These are phyloP conservation scores for Candida ipomoeae DNA, from an alignment of 805 yeast genomes.

Conservation along the genomic window DNA sequence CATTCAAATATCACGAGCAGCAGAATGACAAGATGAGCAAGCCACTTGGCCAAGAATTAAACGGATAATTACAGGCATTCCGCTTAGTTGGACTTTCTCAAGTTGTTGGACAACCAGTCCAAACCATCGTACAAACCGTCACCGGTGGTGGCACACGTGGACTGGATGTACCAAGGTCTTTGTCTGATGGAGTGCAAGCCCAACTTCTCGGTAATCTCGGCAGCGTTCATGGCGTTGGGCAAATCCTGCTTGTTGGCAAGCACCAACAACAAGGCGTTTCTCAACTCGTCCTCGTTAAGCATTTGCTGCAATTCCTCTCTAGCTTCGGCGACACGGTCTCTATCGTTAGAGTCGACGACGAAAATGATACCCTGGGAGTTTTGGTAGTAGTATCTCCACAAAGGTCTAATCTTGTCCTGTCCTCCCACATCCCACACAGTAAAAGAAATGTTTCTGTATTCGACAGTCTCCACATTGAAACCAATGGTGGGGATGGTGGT, in stretches of 20 bases:
- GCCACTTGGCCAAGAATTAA: slow-evolving; percentile 3
- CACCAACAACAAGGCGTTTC: slow-evolving; percentile 91
- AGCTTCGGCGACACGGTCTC: slow-evolving; percentile 96
- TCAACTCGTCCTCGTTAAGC: slow-evolving; percentile 97
- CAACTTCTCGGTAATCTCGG: slow-evolving; percentile 94
- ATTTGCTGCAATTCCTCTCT: slow-evolving; percentile 97
- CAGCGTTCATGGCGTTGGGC: slow-evolving; percentile 98
- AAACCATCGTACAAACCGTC: slow-evolving; percentile 59
- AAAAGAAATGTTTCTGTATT: slow-evolving; percentile 93
- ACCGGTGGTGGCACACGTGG: slow-evolving; percentile 99
- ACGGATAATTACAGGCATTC: neutral
- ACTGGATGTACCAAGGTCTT: slow-evolving; percentile 99
- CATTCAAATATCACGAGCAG: slow-evolving; percentile 5
- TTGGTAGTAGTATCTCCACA: slow-evolving; percentile 99
- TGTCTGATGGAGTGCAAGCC: slow-evolving; percentile 96
- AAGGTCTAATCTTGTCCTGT: slow-evolving; percentile 97
- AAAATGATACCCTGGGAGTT: slow-evolving; percentile 98
- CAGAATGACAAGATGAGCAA: slow-evolving; percentile 4
- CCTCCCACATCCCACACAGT: slow-evolving; percentile 99
- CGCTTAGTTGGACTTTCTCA: slow-evolving; percentile 19
- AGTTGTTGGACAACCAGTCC: slow-evolving; percentile 25
- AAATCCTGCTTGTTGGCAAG: slow-evolving; percentile 98
- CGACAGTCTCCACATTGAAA: slow-evolving; percentile 95
- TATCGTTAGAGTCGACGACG: slow-evolving; percentile 96
- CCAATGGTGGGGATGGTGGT: slow-evolving; percentile 97